Evolutionary conservation across 163 green algal species (phyloP).

Genomic region (Chloromonas sp.): DNA sequence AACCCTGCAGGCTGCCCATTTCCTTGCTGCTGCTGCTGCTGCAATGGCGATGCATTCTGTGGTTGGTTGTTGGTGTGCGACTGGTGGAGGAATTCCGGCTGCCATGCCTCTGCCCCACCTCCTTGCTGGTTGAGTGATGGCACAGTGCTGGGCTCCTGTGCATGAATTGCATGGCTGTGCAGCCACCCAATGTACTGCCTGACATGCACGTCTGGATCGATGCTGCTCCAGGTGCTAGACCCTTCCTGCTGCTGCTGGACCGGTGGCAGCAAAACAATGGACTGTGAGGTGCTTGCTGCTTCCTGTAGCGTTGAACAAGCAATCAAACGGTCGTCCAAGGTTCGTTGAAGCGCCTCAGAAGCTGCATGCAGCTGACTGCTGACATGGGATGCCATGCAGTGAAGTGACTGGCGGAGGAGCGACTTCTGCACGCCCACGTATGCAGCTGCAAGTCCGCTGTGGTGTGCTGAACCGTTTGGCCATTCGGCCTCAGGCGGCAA

Average conservation of each 20-base stretch:
- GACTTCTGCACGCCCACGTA: constrained; percentile 4
- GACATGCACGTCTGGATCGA: constrained; percentile 5
- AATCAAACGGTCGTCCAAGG: neutral
- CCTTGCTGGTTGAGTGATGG: too few relatives aligned
- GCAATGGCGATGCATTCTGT: neutral
- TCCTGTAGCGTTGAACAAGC: neutral
- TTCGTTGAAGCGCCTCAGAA: neutral
- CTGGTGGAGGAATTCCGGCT: too few relatives aligned
- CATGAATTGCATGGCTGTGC: neutral
- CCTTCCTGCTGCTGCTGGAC: neutral
- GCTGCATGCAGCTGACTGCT: too few relatives aligned
- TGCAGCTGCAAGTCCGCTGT: neutral
- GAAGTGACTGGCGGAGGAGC: neutral
- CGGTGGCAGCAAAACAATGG: neutral
- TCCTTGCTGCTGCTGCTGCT: neutral
- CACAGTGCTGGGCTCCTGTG: too few relatives aligned
- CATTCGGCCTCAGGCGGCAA: neutral
- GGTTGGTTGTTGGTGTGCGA: too few relatives aligned
- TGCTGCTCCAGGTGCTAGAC: neutral
- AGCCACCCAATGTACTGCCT: constrained; percentile 6
- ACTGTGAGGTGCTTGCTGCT: neutral
- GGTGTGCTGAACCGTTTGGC: neutral
- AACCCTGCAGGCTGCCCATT: neutral
- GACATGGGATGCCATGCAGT: too few relatives aligned
- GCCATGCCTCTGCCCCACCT: too few relatives aligned